These are phyloP conservation scores for Fraxinus greggii DNA, from an alignment of 305 asterid species.

Conservation along the genomic window DNA sequence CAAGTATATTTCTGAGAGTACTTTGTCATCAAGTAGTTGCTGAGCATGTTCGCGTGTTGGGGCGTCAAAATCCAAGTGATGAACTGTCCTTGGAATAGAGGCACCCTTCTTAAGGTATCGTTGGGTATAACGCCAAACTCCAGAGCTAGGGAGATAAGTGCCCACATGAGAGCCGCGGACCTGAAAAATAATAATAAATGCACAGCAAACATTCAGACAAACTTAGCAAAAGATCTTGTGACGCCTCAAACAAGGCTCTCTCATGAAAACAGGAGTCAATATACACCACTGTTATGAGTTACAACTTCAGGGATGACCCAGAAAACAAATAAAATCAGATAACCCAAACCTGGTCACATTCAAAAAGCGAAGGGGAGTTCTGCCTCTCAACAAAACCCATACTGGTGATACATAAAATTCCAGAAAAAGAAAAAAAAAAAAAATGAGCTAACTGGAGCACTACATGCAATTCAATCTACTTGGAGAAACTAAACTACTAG, in stretches of 20 bases:
- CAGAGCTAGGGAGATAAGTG: conserved; percentile 92
- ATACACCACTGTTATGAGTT: conserved; percentile 6
- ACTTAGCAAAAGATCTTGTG: neutral
- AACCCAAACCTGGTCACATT: neutral
- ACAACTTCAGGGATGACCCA: conserved; percentile 17
- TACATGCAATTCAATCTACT: neutral
- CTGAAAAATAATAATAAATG: conserved; percentile 37
- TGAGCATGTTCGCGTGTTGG: conserved; percentile 96
- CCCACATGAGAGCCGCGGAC: conserved; percentile 95
- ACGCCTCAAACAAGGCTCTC: conserved; percentile 2
- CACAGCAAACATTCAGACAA: conserved; percentile 7
- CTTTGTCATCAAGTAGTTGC: conserved; percentile 87
- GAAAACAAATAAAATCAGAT: neutral
- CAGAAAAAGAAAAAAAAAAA: neutral
- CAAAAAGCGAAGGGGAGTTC: neutral
- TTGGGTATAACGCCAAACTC: conserved; percentile 95
- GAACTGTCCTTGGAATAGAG: conserved; percentile 63
- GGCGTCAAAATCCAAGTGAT: conserved; percentile 99
- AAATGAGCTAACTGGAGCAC: neutral
- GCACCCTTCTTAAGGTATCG: conserved; percentile 72
- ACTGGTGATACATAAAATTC: neutral
- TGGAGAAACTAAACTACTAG: neutral
- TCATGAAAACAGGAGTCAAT: neutral
- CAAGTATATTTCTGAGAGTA: conserved; percentile 38
- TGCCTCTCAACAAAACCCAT: neutral